These are phyloP conservation scores for Alternaria hordeiaustralica DNA, from an alignment of 2,329 filamentous ascomycete species.

Conservation along the genomic window DNA sequence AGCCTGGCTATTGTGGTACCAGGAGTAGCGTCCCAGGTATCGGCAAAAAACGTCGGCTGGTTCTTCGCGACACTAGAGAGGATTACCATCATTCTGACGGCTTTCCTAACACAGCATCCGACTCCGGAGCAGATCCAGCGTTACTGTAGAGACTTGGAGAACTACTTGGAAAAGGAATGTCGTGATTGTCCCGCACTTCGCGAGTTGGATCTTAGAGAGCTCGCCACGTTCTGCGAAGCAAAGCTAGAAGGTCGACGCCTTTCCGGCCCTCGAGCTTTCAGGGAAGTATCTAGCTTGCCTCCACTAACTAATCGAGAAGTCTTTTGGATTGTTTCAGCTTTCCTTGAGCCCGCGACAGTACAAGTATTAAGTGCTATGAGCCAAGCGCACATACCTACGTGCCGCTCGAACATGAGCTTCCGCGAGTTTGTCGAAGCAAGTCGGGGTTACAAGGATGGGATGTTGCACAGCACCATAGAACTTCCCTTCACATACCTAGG, in stretches of 20 bases:
- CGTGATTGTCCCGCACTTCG: not conserved
- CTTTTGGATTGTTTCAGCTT: not conserved
- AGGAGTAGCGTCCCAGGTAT: not conserved
- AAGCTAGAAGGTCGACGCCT: not conserved
- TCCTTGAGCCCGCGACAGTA: not conserved
- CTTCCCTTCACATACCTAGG: not conserved
- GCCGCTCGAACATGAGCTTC: not conserved
- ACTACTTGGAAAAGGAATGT: not conserved
- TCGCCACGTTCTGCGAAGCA: not conserved
- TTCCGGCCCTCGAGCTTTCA: not conserved
- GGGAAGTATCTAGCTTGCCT: not conserved
- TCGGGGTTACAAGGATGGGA: not conserved
- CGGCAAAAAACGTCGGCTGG: not conserved
- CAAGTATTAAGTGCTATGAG: not conserved
- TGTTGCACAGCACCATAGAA: not conserved
- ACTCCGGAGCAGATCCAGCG: not conserved
- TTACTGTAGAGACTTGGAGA: not conserved
- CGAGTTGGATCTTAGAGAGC: not conserved
- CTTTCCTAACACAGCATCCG: not conserved
- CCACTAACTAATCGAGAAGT: not conserved
- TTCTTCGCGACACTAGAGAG: not conserved
- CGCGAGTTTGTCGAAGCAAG: not conserved
- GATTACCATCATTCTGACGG: not conserved
- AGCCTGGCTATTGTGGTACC: not conserved
- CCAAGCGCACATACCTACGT: not conserved